A percentile compares a stretch with the other conserved stretches of the same genome.
Conservation (phyloP, 2,329 filamentous ascomycete species). For the Hypoxylon sp. region DNA sequence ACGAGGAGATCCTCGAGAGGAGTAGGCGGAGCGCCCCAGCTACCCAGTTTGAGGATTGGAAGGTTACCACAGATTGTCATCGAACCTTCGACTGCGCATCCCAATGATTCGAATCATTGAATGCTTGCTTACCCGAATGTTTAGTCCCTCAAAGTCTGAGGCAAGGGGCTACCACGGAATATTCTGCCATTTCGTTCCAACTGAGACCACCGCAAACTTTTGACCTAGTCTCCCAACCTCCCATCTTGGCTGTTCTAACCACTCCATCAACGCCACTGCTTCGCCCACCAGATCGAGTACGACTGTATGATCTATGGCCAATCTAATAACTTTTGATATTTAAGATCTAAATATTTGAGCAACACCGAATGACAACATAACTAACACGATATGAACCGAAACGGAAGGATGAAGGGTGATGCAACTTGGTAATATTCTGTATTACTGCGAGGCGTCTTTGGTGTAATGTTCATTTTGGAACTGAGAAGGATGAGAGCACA, state of each 20-base stretch:
- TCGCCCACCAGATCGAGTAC: constrained; percentile 3
- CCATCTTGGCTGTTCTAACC: neutral
- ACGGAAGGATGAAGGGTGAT: constrained; percentile 20
- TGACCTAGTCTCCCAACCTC: neutral
- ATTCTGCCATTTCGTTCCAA: neutral
- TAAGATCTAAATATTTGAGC: constrained; percentile 10
- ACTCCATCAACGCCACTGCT: neutral
- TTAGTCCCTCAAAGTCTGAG: neutral
- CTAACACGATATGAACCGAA: constrained; percentile 17
- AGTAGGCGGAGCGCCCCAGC: constrained; percentile 61
- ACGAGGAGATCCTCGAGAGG: constrained; percentile 53
- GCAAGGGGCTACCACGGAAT: neutral
- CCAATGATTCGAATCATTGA: constrained; percentile 40
- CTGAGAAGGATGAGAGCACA: constrained; percentile 4
- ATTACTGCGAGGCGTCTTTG: constrained; percentile 36
- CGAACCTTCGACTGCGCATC: constrained; percentile 64
- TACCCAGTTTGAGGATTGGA: constrained; percentile 67
- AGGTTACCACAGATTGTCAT: constrained; percentile 71
- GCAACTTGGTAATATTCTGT: constrained; percentile 24
- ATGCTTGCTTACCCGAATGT: neutral
- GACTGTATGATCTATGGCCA: constrained; percentile 16
- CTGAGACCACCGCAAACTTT: neutral
- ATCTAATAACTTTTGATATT: constrained; percentile 15
- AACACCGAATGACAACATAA: neutral
- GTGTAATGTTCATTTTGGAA: constrained; percentile 25